Percentiles rank a stretch among this genome's conserved stretches.
phyloP scores from a whole-genome alignment of 1,284 basidiomycete genomes.

The Xerocomus nothofagi region DNA sequence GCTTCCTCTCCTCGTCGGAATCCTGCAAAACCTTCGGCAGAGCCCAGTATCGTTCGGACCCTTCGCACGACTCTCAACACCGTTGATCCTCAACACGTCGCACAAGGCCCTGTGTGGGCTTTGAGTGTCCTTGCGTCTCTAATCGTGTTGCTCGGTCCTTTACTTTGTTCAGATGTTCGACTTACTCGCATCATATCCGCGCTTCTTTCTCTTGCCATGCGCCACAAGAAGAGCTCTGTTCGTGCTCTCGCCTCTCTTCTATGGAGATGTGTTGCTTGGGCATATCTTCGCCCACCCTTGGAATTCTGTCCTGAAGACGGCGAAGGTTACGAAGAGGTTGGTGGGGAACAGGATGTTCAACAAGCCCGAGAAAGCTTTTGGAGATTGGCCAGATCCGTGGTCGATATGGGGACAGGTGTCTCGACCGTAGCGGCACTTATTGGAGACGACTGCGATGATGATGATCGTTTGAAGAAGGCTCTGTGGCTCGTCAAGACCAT shows the following conservation, averaged over 20 bases:
- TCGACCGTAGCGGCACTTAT: conserved; percentile 56
- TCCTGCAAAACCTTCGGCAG: conserved; percentile 34
- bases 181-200: conserved; percentile 49
- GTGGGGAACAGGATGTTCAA: conserved; percentile 28
- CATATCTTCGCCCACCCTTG: conserved; percentile 55
- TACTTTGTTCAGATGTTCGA: conserved; percentile 45
- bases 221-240: conserved; percentile 60
- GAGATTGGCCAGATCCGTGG: conserved; percentile 50
- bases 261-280: conserved; percentile 67
- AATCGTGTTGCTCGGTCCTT: conserved; percentile 59
- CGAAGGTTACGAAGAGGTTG: conserved; percentile 39
- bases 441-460: conserved; percentile 39
- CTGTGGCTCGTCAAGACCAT: conserved; percentile 52
- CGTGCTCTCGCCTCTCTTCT: conserved; percentile 56
- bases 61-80: conserved; percentile 59
- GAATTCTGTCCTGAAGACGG: conserved; percentile 36
- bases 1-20: conserved; percentile 35
- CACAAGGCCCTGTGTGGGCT: conserved; percentile 75
- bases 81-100: conserved; percentile 53
- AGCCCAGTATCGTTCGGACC: conserved; percentile 59
- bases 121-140: conserved; percentile 62
- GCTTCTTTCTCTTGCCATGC: conserved; percentile 53
- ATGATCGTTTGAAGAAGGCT: conserved; percentile 43
- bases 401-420: conserved; percentile 63
- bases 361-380: conserved; percentile 45